Conservation (phyloP, 345 rosid species). For the Lepidium aucheri region DNA sequence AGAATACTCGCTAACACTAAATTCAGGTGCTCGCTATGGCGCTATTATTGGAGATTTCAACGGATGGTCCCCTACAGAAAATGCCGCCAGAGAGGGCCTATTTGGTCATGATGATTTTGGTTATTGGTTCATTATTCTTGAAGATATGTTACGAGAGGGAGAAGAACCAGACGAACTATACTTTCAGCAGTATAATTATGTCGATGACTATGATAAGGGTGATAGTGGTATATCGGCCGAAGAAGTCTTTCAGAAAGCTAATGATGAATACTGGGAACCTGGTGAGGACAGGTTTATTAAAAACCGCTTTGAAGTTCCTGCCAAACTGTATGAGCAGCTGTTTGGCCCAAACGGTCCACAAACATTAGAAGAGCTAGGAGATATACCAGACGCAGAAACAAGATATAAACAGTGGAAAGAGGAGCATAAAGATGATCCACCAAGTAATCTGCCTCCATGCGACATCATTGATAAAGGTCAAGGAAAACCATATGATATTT, state of each 20-base stretch:
- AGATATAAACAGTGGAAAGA: slow-evolving; percentile 71
- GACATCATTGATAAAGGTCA: slow-evolving; percentile 72
- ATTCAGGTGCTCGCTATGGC: slow-evolving; percentile 88
- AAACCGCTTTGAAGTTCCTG: slow-evolving; percentile 72
- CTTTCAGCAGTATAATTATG: slow-evolving; percentile 91
- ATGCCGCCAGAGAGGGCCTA: slow-evolving; percentile 77
- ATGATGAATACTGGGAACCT: slow-evolving; percentile 97
- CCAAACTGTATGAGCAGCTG: slow-evolving; percentile 79
- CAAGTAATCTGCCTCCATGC: slow-evolving; percentile 67
- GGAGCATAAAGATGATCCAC: slow-evolving; percentile 85
- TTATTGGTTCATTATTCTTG: slow-evolving; percentile 85
- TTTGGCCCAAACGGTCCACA: slow-evolving; percentile 97
- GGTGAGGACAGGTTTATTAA: slow-evolving; percentile 83
- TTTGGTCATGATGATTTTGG: slow-evolving; percentile 92
- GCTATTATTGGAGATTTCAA: slow-evolving; percentile 85
- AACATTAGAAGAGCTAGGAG: slow-evolving; percentile 66
- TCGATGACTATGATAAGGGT: slow-evolving; percentile 85
- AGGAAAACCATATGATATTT: slow-evolving; percentile 74
- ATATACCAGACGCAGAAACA: slow-evolving; percentile 72
- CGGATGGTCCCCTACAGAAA: slow-evolving; percentile 85
- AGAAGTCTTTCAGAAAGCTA: slow-evolving; percentile 65
- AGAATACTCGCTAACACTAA: background rate
- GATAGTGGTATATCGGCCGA: slow-evolving; percentile 69
- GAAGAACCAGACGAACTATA: slow-evolving; percentile 80
- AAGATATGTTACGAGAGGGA: slow-evolving; percentile 84